Evolutionary conservation across 2,329 filamentous ascomycete species (phyloP), one percentile per base, ranked within the genome.

Genomic region (Cercospora beticola): DNA sequence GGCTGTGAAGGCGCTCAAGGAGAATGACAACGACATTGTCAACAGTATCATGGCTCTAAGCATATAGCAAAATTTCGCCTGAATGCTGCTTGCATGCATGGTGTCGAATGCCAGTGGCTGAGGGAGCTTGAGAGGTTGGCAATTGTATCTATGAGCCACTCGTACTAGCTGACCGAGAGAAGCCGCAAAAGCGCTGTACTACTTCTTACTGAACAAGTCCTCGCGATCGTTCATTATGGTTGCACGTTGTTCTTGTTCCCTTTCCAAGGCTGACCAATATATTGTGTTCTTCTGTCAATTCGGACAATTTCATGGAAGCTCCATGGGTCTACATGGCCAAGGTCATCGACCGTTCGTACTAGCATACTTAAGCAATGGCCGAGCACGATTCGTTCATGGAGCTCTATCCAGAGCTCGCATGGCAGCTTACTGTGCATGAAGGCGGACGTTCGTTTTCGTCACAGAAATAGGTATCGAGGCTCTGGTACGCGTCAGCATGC

Each of bases 21-120:
- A 98, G 87, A 99, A 99, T 81, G 94, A 98, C 85, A 97, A 98
- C 80, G 95, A 99, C 82, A 99, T 99, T 85, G 95, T 99, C 87
- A 99, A 99, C 88, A 97, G 95, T 78, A 99, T 99, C 86, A 99
- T 99, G 95, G 94, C 94, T 76, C 86, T 99, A 72, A 86, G 83
- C 79, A 85, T 85, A 84, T 86, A 73, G 68, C 59, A 36, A 28
- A 16, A 26, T 28, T 18, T 12, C 31, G 5, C 12, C 9, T 28
- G 18, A 36, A 21, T 30, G 31, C 16, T 40, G 46, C 43, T 56
- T 18, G 49, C 21, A 43, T 33, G 46, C 26, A 46, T 64, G 49
- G n/a, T 49, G 28, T 64, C n/a, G 9, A 18, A 54, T 56, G 49
- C 23, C 36, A 18, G 36, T 62, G 36, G 59, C 54, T n/a, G 54